Evolutionary conservation across 1,284 basidiomycete genomes (phyloP).

Genomic region (Apiotrichum domesticum): DNA sequence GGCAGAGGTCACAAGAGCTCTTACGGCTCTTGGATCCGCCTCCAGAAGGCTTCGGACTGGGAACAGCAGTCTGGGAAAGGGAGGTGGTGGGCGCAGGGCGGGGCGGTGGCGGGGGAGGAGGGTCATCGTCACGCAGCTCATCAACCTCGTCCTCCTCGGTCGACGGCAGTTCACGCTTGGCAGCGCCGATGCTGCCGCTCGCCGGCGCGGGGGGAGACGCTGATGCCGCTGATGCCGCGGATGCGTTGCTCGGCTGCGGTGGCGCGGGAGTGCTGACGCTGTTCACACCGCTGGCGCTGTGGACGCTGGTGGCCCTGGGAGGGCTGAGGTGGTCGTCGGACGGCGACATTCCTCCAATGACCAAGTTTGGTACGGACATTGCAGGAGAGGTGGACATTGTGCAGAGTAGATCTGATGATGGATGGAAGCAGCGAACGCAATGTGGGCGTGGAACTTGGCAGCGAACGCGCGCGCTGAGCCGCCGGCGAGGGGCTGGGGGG

Average conservation of each 20-base stretch:
- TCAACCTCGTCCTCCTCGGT: constrained; percentile 20
- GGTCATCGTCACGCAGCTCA: constrained; percentile 21
- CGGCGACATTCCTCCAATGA: constrained; percentile 6
- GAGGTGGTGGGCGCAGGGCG: constrained; percentile 1
- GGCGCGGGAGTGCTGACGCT: not conserved
- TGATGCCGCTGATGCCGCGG: not conserved
- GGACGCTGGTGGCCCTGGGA: not conserved
- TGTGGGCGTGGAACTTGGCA: not conserved
- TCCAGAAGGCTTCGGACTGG: constrained; percentile 16
- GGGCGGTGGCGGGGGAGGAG: constrained; percentile 1
- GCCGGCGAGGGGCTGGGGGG: not conserved
- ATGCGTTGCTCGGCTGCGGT: not conserved
- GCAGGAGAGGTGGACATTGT: constrained; percentile 31
- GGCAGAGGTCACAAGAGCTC: constrained; percentile 37
- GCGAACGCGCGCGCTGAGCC: not conserved
- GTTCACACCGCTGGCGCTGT: not conserved
- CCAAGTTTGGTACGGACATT: constrained; percentile 16
- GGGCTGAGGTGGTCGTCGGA: not conserved
- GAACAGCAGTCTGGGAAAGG: not conserved
- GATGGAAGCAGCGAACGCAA: not conserved
- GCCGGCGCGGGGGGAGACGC: not conserved
- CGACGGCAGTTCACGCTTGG: constrained; percentile 3
- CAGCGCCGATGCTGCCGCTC: not conserved
- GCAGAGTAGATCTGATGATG: not conserved
- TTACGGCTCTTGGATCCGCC: constrained; percentile 24